These are phyloP conservation scores for Pseudogymnoascus sp. DNA, from an alignment of 2,329 filamentous ascomycete genomes.

Conservation along the genomic window DNA sequence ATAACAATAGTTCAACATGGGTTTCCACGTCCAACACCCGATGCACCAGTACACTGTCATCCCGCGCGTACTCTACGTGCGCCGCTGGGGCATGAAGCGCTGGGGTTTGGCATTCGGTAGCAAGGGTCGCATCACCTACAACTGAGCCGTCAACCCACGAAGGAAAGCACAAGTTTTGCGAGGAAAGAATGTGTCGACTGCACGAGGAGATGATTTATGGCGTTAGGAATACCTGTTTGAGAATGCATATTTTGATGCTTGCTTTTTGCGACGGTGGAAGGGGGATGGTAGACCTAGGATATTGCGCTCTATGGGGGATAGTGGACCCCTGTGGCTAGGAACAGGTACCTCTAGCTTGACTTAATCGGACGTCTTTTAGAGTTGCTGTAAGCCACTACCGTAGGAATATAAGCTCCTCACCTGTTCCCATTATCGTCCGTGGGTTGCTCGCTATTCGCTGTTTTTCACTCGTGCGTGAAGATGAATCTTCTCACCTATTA, in stretches of 20 bases:
- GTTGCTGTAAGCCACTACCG: not conserved
- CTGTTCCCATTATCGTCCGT: not conserved
- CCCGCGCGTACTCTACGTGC: conserved; percentile 17
- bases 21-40: conserved; percentile 12
- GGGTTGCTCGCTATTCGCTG: not conserved
- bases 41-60: conserved; percentile 20
- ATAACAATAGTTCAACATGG: conserved; percentile 9
- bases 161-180: not conserved
- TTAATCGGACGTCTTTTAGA: not conserved
- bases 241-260: not conserved
- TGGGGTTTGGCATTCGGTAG: conserved; percentile 17
- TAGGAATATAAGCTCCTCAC: not conserved
- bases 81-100: conserved; percentile 18
- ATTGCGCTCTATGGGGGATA: not conserved
- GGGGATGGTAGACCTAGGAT: not conserved
- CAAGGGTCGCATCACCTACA: conserved; percentile 13
- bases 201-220: not conserved
- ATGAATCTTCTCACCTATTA: not conserved
- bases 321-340: not conserved
- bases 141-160: not conserved
- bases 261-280: not conserved
- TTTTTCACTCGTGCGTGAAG: not conserved
- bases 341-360: not conserved
- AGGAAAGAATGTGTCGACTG: not conserved
- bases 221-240: not conserved